Evolutionary conservation across 2,329 filamentous ascomycete genomes (phyloP).

Genomic region (Sporothrix euskadiensis): DNA sequence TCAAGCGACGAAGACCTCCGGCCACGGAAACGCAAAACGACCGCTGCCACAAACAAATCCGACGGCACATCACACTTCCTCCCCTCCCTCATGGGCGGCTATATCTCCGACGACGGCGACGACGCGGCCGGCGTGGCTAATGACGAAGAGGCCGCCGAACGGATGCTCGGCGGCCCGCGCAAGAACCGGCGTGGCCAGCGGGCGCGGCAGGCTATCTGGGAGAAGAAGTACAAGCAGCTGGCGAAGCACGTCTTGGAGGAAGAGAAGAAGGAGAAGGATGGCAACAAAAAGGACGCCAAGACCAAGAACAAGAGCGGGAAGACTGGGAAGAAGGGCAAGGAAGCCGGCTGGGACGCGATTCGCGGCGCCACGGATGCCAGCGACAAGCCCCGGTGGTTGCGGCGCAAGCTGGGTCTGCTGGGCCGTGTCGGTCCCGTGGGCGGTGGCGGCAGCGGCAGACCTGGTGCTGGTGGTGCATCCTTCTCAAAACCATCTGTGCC

Average conservation of each 20-base stretch:
- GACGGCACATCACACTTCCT: conserved; percentile 60
- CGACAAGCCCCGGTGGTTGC: conserved; percentile 50
- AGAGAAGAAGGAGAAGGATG: conserved; percentile 52
- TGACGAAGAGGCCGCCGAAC: conserved; percentile 58
- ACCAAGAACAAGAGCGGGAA: conserved; percentile 45
- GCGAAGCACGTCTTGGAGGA: conserved; percentile 62
- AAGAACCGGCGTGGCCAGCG: conserved; percentile 74
- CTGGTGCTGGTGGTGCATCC: neutral
- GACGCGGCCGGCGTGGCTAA: conserved; percentile 71
- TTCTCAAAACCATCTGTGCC: conserved; percentile 29
- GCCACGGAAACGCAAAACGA: conserved; percentile 24
- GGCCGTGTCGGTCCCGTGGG: conserved; percentile 25
- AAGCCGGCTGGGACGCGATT: conserved; percentile 55
- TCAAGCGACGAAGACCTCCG: conserved; percentile 23
- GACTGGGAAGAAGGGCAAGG: conserved; percentile 37
- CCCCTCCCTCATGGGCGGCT: conserved; percentile 75
- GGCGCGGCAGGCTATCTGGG: conserved; percentile 75
- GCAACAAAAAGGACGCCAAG: neutral
- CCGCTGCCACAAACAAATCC: neutral
- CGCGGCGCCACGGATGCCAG: conserved; percentile 54
- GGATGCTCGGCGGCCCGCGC: conserved; percentile 51
- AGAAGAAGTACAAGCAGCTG: conserved; percentile 73
- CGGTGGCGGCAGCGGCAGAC: neutral
- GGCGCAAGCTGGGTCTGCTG: conserved; percentile 34
- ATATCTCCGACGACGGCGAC: conserved; percentile 75